A percentile compares a stretch with the other conserved stretches of the same genome.
Evolutionary conservation across 1,139 yeast species (phyloP).

Genomic region (Sugiyamaella xylanicola): DNA sequence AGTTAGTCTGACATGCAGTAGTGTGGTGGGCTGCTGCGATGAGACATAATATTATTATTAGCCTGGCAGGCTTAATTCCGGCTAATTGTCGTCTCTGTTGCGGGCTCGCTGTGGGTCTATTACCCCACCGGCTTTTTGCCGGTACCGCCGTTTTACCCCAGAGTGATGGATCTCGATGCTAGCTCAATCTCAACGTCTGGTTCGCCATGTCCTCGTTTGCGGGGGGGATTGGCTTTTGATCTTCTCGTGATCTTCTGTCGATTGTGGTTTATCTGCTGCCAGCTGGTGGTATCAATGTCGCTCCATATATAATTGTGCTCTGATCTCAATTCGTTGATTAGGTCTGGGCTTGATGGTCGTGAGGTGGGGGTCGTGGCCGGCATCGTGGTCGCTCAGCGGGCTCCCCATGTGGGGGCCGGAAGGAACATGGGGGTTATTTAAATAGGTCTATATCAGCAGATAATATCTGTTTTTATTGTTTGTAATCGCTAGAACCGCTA

Average conservation of each 20-base stretch:
- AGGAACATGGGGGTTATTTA: neutral
- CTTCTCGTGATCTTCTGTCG: neutral
- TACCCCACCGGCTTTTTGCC: neutral
- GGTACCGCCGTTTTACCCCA: neutral
- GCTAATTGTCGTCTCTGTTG: neutral
- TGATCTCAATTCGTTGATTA: neutral
- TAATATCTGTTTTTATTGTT: neutral
- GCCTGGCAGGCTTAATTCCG: neutral
- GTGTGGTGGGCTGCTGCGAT: neutral
- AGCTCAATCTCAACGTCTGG: neutral
- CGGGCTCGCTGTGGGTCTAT: neutral
- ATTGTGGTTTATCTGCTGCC: neutral
- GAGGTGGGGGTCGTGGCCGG: neutral
- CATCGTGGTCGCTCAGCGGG: no score
- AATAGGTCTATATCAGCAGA: neutral
- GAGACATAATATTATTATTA: neutral
- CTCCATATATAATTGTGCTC: neutral
- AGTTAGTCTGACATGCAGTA: neutral
- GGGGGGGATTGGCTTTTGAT: neutral
- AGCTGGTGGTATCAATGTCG: neutral
- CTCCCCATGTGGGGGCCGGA: neutral
- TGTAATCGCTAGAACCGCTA: neutral
- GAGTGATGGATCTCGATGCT: neutral
- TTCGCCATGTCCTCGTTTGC: no score
- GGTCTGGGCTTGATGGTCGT: neutral